Evolutionary conservation across 1,284 basidiomycete species (phyloP).

Genomic region (Coniferiporia sulphurascens): DNA sequence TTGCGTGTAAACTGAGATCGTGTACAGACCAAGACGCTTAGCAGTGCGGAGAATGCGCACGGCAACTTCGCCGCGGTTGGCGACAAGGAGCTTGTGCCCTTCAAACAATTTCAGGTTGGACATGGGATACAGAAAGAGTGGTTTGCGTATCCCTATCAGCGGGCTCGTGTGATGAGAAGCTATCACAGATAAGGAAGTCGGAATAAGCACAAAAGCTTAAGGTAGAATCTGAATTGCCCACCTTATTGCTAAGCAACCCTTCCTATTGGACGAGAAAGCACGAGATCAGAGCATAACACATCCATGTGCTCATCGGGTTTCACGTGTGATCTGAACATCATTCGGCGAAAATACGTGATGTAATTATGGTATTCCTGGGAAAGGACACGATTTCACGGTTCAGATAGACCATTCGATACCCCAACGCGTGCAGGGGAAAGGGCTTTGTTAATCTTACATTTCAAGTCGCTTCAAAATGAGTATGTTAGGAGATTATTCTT

Average conservation of each 20-base stretch:
- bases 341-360: too few species aligned
- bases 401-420: too few species aligned
- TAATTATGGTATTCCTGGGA: too few species aligned
- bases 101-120: not conserved
- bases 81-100: constrained; percentile 38
- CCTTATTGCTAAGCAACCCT: not conserved
- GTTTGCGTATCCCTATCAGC: not conserved
- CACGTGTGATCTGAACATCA: too few species aligned
- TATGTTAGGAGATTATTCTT: not conserved
- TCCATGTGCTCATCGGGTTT: too few species aligned
- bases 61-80: constrained; percentile 52
- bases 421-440: too few species aligned
- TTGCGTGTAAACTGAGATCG: constrained; percentile 50
- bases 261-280: too few species aligned
- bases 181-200: not conserved
- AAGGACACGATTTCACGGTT: too few species aligned
- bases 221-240: not conserved
- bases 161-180: not conserved
- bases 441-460: not conserved
- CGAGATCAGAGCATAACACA: too few species aligned
- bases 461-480: not conserved
- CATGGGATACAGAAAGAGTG: not conserved
- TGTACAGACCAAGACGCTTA: constrained; percentile 40
- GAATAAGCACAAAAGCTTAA: not conserved
- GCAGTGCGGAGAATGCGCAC: constrained; percentile 53